phyloP scores from a whole-genome alignment of 352 stramenopile species.

The Phytopythium aichiense region DNA sequence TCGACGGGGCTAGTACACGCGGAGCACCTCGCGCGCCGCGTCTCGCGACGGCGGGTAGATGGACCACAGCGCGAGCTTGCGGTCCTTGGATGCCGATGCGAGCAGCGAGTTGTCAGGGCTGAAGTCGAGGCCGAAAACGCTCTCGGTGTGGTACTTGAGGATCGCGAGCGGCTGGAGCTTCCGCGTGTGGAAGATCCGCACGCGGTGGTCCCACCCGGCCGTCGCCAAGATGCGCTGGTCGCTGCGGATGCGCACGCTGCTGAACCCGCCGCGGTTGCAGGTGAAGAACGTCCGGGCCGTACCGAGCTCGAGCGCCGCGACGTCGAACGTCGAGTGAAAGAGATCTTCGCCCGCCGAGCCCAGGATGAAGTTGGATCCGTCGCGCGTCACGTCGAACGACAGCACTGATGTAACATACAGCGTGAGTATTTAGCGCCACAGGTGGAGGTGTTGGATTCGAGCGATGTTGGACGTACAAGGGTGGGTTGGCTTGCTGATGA shows the following conservation, averaged over 20 bases:
- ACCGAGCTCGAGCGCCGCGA: conserved; percentile 24
- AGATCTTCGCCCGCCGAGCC: conserved; percentile 59
- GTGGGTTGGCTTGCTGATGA: conserved; percentile 38
- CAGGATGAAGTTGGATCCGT: conserved; percentile 52
- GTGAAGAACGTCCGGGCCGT: conserved; percentile 46
- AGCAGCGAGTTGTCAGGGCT: conserved; percentile 54
- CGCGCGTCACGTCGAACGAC: conserved; percentile 56
- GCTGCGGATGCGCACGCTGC: conserved; percentile 50
- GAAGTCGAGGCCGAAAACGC: conserved; percentile 70
- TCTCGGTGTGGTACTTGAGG: conserved; percentile 78
- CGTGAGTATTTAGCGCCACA: conserved; percentile 7
- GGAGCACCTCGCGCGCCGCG: conserved; percentile 18
- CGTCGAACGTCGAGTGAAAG: conserved; percentile 42
- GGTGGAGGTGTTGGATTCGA: neutral
- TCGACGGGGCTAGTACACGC: conserved; percentile 23
- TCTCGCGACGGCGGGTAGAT: conserved; percentile 45
- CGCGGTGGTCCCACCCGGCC: conserved; percentile 71
- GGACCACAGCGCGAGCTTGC: conserved; percentile 77
- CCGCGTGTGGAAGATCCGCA: conserved; percentile 69
- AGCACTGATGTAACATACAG: conserved; percentile 37
- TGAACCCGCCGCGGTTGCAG: conserved; percentile 59
- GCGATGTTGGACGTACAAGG: conserved; percentile 32
- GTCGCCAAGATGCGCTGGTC: conserved; percentile 81
- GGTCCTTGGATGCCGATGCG: conserved; percentile 73
- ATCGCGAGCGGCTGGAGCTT: conserved; percentile 74